Evolutionary conservation across 2,329 filamentous ascomycete species (phyloP).

Genomic region (Aspergillus sp.): DNA sequence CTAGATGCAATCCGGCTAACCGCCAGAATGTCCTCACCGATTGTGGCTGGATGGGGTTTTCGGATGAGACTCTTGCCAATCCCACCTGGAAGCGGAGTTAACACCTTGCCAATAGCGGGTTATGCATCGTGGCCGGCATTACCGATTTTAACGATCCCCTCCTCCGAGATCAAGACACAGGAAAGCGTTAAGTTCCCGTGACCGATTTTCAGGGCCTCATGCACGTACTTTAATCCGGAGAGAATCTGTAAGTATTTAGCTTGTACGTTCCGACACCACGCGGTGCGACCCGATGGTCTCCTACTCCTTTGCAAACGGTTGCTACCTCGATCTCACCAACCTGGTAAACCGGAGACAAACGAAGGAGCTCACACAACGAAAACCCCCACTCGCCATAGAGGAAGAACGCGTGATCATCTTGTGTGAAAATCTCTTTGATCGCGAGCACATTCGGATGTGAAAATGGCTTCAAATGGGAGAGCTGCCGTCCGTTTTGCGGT

Average conservation of each 20-base stretch:
- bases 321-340: constrained; percentile 7
- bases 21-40: constrained; percentile 3
- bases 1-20: constrained; percentile 1
- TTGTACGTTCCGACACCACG: too few relatives aligned
- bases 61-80: constrained; percentile 6
- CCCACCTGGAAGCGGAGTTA: constrained; percentile 1
- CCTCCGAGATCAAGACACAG: constrained; percentile 5
- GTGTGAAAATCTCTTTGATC: constrained; percentile 7
- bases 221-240: constrained; percentile 7
- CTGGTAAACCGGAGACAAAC: constrained; percentile 1
- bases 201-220: constrained; percentile 3
- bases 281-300: too few relatives aligned
- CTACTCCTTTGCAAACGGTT: constrained; percentile 4
- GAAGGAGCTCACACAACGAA: constrained; percentile 1
- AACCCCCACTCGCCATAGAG: constrained; percentile 5
- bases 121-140: neutral
- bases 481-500: neutral
- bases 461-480: constrained; percentile 1
- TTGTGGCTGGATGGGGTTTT: neutral
- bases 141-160: constrained; percentile 7
- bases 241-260: too few relatives aligned
- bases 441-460: constrained; percentile 4
- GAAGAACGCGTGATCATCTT: constrained; percentile 1
- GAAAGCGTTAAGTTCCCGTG: constrained; percentile 1
- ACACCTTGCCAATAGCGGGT: neutral